phyloP scores from a whole-genome alignment of 1,284 basidiomycete species.

The Leccinum ponderosum region DNA sequence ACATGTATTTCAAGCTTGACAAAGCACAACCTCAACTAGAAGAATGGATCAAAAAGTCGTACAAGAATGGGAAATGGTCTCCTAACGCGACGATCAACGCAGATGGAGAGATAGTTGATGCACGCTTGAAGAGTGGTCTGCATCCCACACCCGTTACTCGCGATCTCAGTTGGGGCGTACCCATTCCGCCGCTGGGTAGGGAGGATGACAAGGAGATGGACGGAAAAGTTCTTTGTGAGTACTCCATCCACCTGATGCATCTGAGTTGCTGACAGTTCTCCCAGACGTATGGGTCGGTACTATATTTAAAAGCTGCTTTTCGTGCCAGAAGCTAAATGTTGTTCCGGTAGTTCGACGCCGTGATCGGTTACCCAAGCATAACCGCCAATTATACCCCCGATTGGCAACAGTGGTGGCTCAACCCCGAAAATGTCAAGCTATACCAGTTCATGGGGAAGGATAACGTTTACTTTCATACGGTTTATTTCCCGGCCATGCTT shows the following conservation, averaged over 20 bases:
- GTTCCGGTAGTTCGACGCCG: slow-evolving; percentile 84
- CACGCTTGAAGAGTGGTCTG: slow-evolving; percentile 86
- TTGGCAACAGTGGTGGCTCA: slow-evolving; percentile 99
- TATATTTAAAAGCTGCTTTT: not conserved
- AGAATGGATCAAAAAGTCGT: slow-evolving; percentile 85
- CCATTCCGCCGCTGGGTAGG: slow-evolving; percentile 76
- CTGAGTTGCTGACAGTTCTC: slow-evolving; percentile 7
- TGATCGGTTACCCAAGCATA: slow-evolving; percentile 97
- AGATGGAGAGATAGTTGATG: slow-evolving; percentile 89
- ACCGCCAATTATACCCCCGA: slow-evolving; percentile 94
- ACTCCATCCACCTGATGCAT: not conserved
- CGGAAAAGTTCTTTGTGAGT: slow-evolving; percentile 94
- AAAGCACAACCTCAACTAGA: slow-evolving; percentile 82
- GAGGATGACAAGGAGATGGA: slow-evolving; percentile 83
- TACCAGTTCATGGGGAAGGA: slow-evolving; percentile 99
- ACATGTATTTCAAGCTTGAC: slow-evolving; percentile 93
- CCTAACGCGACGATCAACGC: slow-evolving; percentile 88
- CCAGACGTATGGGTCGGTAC: slow-evolving; percentile 80
- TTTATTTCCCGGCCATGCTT: slow-evolving; percentile 92
- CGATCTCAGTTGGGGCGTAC: slow-evolving; percentile 96
- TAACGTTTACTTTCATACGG: slow-evolving; percentile 98
- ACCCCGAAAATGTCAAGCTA: slow-evolving; percentile 87
- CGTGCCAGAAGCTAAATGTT: slow-evolving; percentile 10
- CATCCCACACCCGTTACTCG: slow-evolving; percentile 91
- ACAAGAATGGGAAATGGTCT: slow-evolving; percentile 87